These are phyloP conservation scores for Xylaria bambusicola DNA, from an alignment of 495 filamentous ascomycete genomes.

Conservation along the genomic window DNA sequence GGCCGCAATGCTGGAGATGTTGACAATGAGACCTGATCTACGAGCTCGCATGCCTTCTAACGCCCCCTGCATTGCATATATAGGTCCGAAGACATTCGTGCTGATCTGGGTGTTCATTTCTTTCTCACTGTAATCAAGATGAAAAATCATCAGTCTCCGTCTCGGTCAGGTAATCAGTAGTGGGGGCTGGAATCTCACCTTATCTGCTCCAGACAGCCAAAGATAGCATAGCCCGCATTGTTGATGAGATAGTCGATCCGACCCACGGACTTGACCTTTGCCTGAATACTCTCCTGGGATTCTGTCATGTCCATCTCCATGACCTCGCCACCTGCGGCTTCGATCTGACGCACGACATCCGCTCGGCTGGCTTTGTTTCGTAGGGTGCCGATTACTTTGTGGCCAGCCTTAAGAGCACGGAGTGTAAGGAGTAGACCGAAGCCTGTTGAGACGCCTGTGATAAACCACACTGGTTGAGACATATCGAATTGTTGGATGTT, in stretches of 20 bases:
- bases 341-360: slow-evolving; percentile 23
- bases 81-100: slow-evolving; percentile 53
- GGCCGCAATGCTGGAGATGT: slow-evolving; percentile 47
- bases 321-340: slow-evolving; percentile 27
- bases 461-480: slow-evolving; percentile 41
- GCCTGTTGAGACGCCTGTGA: slow-evolving; percentile 57
- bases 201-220: slow-evolving; percentile 48
- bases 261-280: slow-evolving; percentile 40
- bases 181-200: slow-evolving; percentile 19
- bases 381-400: slow-evolving; percentile 48
- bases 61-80: slow-evolving; percentile 46
- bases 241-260: slow-evolving; percentile 55
- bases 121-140: slow-evolving; percentile 28
- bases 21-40: slow-evolving; percentile 47
- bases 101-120: slow-evolving; percentile 49
- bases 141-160: neutral
- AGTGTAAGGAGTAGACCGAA: slow-evolving; percentile 50
- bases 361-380: slow-evolving; percentile 36
- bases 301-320: slow-evolving; percentile 47
- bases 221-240: slow-evolving; percentile 48
- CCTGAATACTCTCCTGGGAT: slow-evolving; percentile 34
- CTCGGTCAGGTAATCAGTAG: neutral
- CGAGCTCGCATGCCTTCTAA: slow-evolving; percentile 51
- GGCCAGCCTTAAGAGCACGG: slow-evolving; percentile 43
- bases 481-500: slow-evolving; percentile 3